Percentiles rank a stretch among this genome's conserved stretches.
phyloP scores from a whole-genome alignment of 441 rosid species.

The Arabidopsis lyrata region DNA sequence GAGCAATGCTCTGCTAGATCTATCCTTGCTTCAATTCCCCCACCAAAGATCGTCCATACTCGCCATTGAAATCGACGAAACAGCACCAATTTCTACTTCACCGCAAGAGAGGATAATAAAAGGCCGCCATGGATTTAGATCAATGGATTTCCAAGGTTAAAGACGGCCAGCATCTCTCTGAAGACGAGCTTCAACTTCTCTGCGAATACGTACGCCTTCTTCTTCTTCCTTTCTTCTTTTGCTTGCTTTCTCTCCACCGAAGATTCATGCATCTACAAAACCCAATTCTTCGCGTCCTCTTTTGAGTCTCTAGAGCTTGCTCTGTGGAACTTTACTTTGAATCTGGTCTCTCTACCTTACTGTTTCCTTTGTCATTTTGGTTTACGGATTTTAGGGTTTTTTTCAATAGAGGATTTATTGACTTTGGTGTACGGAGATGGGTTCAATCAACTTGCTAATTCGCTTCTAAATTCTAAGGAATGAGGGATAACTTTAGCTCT shows the following conservation, averaged over 20 bases:
- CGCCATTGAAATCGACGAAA: constrained; percentile 31
- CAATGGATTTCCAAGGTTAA: constrained; percentile 96
- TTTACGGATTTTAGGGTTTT: constrained; percentile 30
- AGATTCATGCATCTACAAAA: not conserved
- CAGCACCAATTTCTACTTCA: constrained; percentile 1
- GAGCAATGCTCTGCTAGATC: constrained; percentile 42
- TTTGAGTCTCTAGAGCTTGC: not conserved
- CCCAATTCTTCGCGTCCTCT: not conserved
- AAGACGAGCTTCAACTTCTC: constrained; percentile 98
- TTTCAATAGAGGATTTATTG: constrained; percentile 1
- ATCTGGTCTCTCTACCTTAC: constrained; percentile 24
- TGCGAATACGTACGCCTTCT: constrained; percentile 83
- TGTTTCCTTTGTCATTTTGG: constrained; percentile 17
- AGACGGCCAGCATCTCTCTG: constrained; percentile 96
- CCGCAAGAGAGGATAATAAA: not conserved
- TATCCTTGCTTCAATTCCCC: constrained; percentile 33
- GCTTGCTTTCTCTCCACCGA: constrained; percentile 9
- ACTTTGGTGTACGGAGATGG: not conserved
- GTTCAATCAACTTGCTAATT: constrained; percentile 16
- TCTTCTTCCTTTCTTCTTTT: not conserved
- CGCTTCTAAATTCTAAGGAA: not conserved
- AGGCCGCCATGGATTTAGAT: constrained; percentile 86
- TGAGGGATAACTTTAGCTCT: constrained; percentile 4
- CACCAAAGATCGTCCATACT: constrained; percentile 13
- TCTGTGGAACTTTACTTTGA: constrained; percentile 19